These are phyloP conservation scores for Lachnellula arida DNA, from an alignment of 2,329 filamentous ascomycete species.

Conservation along the genomic window DNA sequence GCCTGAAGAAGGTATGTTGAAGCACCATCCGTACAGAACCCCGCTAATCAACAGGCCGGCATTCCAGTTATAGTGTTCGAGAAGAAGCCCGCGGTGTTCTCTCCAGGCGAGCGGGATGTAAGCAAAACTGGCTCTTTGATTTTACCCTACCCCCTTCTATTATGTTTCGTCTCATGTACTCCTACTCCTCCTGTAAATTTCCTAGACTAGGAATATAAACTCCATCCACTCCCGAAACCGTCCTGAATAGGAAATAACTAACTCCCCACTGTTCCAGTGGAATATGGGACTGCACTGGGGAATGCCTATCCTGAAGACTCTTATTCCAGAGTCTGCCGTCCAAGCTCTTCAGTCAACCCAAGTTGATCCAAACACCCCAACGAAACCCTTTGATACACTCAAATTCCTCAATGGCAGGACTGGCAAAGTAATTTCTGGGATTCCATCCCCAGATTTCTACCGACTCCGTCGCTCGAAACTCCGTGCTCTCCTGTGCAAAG, in stretches of 20 bases:
- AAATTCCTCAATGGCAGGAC: conserved; percentile 33
- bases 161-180: too few relatives aligned
- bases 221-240: too few relatives aligned
- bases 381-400: conserved; percentile 28
- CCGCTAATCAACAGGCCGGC: conserved; percentile 10
- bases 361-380: conserved; percentile 31
- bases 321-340: conserved; percentile 29
- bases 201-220: too few relatives aligned
- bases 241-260: too few relatives aligned
- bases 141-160: too few relatives aligned
- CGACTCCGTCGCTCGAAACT: conserved; percentile 35
- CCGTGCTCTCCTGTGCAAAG: conserved; percentile 33
- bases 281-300: conserved; percentile 36
- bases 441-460: conserved; percentile 30
- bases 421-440: conserved; percentile 23
- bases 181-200: too few relatives aligned
- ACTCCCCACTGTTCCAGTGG: too few relatives aligned
- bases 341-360: conserved; percentile 26
- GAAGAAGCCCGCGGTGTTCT: conserved; percentile 22
- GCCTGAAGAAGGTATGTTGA: conserved; percentile 35
- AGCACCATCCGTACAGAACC: background rate
- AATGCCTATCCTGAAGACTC: conserved; percentile 29
- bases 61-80: conserved; percentile 22
- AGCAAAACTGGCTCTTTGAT: too few relatives aligned
- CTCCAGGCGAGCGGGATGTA: conserved; percentile 29